Conservation (phyloP, 1,284 basidiomycete species). For the Fomes fomentarius region DNA sequence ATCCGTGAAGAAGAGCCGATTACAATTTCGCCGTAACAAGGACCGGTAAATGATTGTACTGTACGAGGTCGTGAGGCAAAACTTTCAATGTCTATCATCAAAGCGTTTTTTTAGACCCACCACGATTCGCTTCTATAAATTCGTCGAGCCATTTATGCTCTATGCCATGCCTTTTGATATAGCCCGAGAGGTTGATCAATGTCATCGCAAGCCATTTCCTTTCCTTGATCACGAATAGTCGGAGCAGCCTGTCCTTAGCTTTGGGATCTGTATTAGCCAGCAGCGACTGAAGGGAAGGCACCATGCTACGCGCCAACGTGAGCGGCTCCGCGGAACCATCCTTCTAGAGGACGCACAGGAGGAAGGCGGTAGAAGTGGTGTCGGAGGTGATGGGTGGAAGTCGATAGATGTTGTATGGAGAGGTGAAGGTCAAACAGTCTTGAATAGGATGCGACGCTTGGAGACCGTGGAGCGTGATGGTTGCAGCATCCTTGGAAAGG, state of each 20-base stretch:
- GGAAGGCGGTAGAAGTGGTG: conserved; percentile 57
- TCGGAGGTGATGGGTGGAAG: conserved; percentile 57
- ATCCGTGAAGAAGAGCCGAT: too few species aligned
- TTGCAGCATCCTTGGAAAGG: conserved; percentile 55
- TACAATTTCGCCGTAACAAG: too few species aligned
- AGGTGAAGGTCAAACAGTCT: conserved; percentile 48
- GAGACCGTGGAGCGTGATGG: conserved; percentile 47
- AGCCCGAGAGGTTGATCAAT: conserved; percentile 32
- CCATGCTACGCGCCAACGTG: conserved; percentile 45
- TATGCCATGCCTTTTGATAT: conserved; percentile 26
- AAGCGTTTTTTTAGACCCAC: conserved; percentile 16
- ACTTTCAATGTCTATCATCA: too few species aligned
- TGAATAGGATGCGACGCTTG: conserved; percentile 49
- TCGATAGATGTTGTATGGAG: conserved; percentile 55
- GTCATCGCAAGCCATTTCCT: conserved; percentile 35
- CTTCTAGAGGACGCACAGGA: conserved; percentile 55
- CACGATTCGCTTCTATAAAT: conserved; percentile 29
- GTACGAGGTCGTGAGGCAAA: too few species aligned
- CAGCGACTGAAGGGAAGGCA: conserved; percentile 43
- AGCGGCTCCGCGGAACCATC: conserved; percentile 37
- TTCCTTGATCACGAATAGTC: conserved; percentile 30
- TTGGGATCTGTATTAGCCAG: conserved; percentile 32
- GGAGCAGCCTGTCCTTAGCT: conserved; percentile 29
- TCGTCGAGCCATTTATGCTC: conserved; percentile 31
- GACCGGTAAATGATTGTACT: too few species aligned